A percentile compares a stretch with the other conserved stretches of the same genome.
These are phyloP conservation scores for Penicillium waksmanii DNA, from an alignment of 495 filamentous ascomycete species.

Conservation along the genomic window DNA sequence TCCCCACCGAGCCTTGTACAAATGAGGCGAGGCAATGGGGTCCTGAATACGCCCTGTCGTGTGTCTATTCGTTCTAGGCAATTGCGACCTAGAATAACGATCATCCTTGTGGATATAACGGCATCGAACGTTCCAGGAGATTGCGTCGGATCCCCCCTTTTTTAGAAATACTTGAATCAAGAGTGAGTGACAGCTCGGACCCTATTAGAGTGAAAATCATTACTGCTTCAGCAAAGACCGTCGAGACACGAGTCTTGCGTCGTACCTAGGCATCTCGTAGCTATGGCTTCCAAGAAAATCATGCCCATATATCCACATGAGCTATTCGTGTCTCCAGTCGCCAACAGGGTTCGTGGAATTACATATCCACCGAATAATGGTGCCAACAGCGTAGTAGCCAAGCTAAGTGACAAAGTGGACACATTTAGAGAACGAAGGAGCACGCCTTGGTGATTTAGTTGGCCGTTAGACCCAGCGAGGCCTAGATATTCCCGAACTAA, in stretches of 20 bases:
- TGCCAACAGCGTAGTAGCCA: not conserved
- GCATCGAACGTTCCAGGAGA: not conserved
- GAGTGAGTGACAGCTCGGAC: not conserved
- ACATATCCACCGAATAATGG: not conserved
- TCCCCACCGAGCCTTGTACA: not conserved
- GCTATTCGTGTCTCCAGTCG: not conserved
- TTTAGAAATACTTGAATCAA: not conserved
- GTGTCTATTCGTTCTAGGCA: not conserved
- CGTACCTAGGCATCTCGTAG: not conserved
- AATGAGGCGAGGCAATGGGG: not conserved
- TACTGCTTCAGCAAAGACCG: not conserved
- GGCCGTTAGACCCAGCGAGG: conserved; percentile 7
- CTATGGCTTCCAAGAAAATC: not conserved
- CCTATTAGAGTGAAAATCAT: not conserved
- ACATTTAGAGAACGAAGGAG: not conserved
- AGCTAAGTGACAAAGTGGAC: not conserved
- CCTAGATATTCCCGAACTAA: conserved; percentile 4
- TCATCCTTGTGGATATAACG: not conserved
- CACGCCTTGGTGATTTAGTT: not conserved
- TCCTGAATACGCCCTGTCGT: not conserved
- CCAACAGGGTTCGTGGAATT: not conserved
- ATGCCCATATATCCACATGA: not conserved
- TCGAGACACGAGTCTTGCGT: not conserved
- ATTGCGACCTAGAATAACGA: not conserved
- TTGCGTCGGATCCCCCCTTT: not conserved